These are phyloP conservation scores for Carex cristatella DNA, from an alignment of 176 grass and related monocot genomes.

Conservation along the genomic window DNA sequence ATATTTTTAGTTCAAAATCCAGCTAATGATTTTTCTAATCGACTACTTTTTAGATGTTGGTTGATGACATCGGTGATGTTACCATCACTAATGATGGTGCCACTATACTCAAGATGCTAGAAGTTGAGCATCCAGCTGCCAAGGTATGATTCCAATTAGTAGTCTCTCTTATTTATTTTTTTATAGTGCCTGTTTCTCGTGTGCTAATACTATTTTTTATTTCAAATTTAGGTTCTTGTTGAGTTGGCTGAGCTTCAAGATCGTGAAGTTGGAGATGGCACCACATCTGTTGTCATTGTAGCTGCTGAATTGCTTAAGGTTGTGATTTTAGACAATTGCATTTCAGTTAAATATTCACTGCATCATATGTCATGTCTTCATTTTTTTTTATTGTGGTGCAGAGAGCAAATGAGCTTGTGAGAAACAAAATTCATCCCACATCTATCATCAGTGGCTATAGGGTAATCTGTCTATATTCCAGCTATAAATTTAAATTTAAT, in stretches of 20 bases:
- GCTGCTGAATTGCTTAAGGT: conserved; percentile 93
- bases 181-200: neutral
- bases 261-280: conserved; percentile 88
- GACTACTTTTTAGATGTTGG: conserved; percentile 54
- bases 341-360: neutral
- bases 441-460: conserved; percentile 93
- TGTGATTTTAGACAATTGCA: conserved; percentile 1
- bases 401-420: conserved; percentile 86
- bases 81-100: conserved; percentile 95
- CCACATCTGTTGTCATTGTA: conserved; percentile 77
- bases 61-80: conserved; percentile 94
- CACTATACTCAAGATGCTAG: conserved; percentile 92
- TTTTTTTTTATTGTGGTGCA: conserved; percentile 23
- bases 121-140: conserved; percentile 88
- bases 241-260: conserved; percentile 97
- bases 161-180: neutral
- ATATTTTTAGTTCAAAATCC: neutral
- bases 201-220: neutral
- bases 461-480: conserved; percentile 34
- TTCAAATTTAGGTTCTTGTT: conserved; percentile 75
- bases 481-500: conserved; percentile 7
- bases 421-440: conserved; percentile 93
- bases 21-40: neutral
- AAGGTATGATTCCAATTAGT: conserved; percentile 40
- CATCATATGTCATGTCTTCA: neutral